Percentiles rank a stretch among this genome's conserved stretches.
These are phyloP conservation scores for Caryopteris hybrid DNA, from an alignment of 305 asterid genomes.

Conservation along the genomic window DNA sequence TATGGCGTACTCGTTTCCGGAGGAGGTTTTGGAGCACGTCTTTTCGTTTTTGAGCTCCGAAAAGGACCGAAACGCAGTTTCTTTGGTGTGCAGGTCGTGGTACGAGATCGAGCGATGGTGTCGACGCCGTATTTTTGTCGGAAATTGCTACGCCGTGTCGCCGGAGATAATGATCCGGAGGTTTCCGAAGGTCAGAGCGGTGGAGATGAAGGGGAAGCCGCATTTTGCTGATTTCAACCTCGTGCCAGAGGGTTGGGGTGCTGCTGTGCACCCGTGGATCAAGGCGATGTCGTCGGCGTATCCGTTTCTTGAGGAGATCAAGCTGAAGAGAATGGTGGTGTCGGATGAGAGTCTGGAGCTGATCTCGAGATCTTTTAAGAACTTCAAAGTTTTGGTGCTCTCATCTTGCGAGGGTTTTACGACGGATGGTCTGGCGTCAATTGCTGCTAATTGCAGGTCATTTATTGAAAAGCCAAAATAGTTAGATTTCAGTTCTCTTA, in stretches of 20 bases:
- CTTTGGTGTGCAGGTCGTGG: slow-evolving; percentile 91
- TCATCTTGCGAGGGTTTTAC: slow-evolving; percentile 89
- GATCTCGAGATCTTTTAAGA: slow-evolving; percentile 66
- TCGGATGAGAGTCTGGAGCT: slow-evolving; percentile 77
- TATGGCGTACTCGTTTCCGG: slow-evolving; percentile 89
- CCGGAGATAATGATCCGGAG: slow-evolving; percentile 77
- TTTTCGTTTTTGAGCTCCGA: slow-evolving; percentile 64
- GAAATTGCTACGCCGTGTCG: slow-evolving; percentile 88
- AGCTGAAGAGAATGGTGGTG: slow-evolving; percentile 93
- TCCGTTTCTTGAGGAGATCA: slow-evolving; percentile 92
- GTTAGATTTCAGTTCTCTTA: not conserved
- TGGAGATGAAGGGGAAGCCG: slow-evolving; percentile 96
- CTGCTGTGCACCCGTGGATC: slow-evolving; percentile 75
- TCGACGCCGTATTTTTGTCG: slow-evolving; percentile 69
- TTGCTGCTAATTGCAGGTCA: slow-evolving; percentile 97
- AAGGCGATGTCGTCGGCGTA: slow-evolving; percentile 66
- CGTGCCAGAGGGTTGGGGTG: slow-evolving; percentile 99
- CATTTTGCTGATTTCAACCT: slow-evolving; percentile 96
- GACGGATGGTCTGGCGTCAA: slow-evolving; percentile 82
- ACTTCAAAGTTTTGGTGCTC: slow-evolving; percentile 74
- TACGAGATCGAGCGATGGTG: slow-evolving; percentile 93
- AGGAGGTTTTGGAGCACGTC: slow-evolving; percentile 91
- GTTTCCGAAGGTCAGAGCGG: slow-evolving; percentile 71
- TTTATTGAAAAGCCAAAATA: not conserved
- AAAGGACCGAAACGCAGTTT: slow-evolving; percentile 76